Percentiles rank a stretch among this genome's conserved stretches.
These are phyloP conservation scores for Fomitopsis pulvina DNA, from an alignment of 768 basidiomycete genomes.

Conservation along the genomic window DNA sequence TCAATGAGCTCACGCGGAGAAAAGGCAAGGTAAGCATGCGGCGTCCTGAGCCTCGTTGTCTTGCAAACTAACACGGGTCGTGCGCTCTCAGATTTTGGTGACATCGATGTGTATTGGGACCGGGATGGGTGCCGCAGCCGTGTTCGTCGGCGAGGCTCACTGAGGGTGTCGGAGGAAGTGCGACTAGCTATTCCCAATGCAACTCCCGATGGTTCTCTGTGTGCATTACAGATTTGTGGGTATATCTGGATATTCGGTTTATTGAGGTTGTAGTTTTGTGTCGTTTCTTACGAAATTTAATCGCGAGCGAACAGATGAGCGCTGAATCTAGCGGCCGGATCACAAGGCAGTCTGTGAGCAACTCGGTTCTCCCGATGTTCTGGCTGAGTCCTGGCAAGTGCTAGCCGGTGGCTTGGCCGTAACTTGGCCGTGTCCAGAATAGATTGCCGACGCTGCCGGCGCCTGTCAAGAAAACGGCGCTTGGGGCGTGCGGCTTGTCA, in stretches of 20 bases:
- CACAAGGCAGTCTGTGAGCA: too few species aligned
- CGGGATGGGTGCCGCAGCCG: slow-evolving; percentile 74
- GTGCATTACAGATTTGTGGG: too few species aligned
- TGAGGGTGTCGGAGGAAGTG: neutral
- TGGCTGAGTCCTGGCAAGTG: neutral
- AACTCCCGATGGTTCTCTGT: too few species aligned
- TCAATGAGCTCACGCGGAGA: slow-evolving; percentile 65
- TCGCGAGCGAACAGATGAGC: too few species aligned
- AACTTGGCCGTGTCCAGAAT: neutral
- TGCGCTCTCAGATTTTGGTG: slow-evolving; percentile 57
- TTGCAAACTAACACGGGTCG: neutral
- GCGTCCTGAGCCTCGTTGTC: too few species aligned
- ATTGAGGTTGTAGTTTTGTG: too few species aligned
- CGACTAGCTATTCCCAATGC: neutral
- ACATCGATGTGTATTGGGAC: slow-evolving; percentile 88
- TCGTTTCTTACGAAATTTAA: too few species aligned
- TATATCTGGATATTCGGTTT: too few species aligned
- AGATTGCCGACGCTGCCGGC: neutral
- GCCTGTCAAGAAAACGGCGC: neutral
- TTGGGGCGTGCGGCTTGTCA: neutral
- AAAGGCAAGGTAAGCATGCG: slow-evolving; percentile 49
- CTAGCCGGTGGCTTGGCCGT: neutral
- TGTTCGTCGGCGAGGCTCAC: slow-evolving; percentile 17
- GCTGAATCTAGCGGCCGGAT: too few species aligned
- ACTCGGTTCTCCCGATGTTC: too few species aligned